Evolutionary conservation across 305 asterid genomes (phyloP).

Genomic region (Rubia peregrina): DNA sequence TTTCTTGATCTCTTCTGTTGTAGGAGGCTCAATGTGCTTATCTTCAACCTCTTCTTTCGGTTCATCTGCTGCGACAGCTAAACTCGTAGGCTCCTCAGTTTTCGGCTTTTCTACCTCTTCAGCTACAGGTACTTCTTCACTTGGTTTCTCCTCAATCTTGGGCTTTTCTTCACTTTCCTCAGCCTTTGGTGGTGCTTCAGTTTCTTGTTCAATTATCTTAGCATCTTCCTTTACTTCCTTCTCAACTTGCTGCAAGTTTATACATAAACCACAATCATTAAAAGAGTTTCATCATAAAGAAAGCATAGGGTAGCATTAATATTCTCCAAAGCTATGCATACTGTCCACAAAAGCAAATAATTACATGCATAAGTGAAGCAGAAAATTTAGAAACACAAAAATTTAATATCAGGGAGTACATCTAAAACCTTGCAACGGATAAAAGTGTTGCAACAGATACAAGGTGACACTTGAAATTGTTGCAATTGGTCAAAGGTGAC

Average conservation of each 20-base stretch:
- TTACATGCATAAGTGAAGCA: background rate
- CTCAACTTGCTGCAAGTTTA: slow-evolving; percentile 37
- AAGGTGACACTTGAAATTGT: too few species aligned
- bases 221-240: slow-evolving; percentile 37
- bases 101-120: slow-evolving; percentile 19
- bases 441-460: too few species aligned
- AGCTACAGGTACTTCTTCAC: slow-evolving; percentile 1
- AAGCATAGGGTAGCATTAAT: background rate
- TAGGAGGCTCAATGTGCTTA: slow-evolving; percentile 28
- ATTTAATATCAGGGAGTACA: too few species aligned
- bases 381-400: background rate
- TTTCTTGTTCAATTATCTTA: slow-evolving; percentile 33
- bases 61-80: slow-evolving; percentile 16
- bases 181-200: slow-evolving; percentile 23
- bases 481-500: too few species aligned
- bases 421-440: background rate
- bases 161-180: slow-evolving; percentile 23
- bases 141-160: slow-evolving; percentile 22
- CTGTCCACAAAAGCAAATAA: background rate
- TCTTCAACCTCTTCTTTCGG: slow-evolving; percentile 26
- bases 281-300: background rate
- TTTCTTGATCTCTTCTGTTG: slow-evolving; percentile 25
- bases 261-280: background rate
- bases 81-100: slow-evolving; percentile 20
- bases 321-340: background rate